Conservation (phyloP, 768 basidiomycete genomes). For the Cyathus striatus region DNA sequence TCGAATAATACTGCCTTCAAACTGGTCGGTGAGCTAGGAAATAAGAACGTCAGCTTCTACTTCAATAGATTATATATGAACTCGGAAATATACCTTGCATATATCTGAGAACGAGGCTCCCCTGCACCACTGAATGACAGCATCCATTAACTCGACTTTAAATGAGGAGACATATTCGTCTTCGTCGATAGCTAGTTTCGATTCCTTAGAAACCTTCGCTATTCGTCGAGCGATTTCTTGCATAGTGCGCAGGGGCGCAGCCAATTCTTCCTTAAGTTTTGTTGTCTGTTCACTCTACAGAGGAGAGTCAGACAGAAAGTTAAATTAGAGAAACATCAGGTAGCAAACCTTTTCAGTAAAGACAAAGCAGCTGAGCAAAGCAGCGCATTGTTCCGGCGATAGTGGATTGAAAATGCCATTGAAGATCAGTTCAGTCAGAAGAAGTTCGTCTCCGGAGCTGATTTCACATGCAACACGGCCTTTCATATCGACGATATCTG, state of each 20-base stretch:
- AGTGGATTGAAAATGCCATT: slow-evolving; percentile 93
- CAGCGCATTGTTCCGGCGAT: slow-evolving; percentile 87
- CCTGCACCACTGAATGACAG: slow-evolving; percentile 96
- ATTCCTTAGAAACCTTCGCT: slow-evolving; percentile 95
- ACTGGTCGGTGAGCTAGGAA: slow-evolving; percentile 87
- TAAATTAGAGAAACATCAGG: background rate
- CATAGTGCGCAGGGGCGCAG: slow-evolving; percentile 88
- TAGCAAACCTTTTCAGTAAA: slow-evolving; percentile 85
- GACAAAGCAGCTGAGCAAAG: slow-evolving; percentile 95
- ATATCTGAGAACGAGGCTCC: slow-evolving; percentile 95
- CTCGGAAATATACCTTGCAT: slow-evolving; percentile 65
- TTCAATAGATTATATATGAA: no score
- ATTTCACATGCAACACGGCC: slow-evolving; percentile 98
- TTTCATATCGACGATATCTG: slow-evolving; percentile 97
- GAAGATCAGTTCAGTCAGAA: slow-evolving; percentile 96
- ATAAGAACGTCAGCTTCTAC: background rate
- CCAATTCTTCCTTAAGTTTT: slow-evolving; percentile 89
- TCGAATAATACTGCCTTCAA: slow-evolving; percentile 94
- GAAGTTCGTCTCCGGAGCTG: slow-evolving; percentile 91
- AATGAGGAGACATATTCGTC: slow-evolving; percentile 95
- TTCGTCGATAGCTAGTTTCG: slow-evolving; percentile 83
- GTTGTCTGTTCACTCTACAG: slow-evolving; percentile 77
- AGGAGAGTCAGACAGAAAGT: background rate
- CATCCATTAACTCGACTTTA: slow-evolving; percentile 99
- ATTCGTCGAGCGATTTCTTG: slow-evolving; percentile 94